Base-by-base conservation (phyloP, 768 basidiomycete genomes). In the Mrakia gelida region DNA sequence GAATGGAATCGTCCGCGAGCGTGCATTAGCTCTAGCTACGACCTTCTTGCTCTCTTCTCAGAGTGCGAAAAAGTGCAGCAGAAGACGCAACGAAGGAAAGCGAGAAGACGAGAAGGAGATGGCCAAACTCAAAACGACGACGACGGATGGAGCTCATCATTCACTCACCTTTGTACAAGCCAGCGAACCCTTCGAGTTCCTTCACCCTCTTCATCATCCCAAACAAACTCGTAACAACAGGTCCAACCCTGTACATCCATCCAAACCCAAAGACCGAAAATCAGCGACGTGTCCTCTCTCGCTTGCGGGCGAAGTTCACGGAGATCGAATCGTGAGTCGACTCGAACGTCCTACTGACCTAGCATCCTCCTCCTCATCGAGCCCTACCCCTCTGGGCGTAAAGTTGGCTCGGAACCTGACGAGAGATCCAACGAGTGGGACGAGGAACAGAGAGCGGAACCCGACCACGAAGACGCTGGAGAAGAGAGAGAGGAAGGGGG, bases 351-450 rank as follows among this genome's bases (percentile, higher is more conserved):
- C n/a, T n/a, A 65, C 63, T 34, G 10, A 65, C 63, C 63, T 30
- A 68, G 88, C 89, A 45, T 91, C 92, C 82, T 92, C 92, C 43
- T 87, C 85, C 83, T 93, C 92, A 59, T 65, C 63, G 8, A 94
- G 87, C 73, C 91, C 91, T 59, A 94, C 89, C 52, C 91, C 92
- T 83, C 91, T 92, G 3, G 93, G 93, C 82, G 92, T 92, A 86
- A 92, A 94, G 82, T 94, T 92, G 43, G 91, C 92, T 84, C 93
- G 87, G 83, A 75, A 79, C 15, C 79, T 75, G n/a, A 79, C 75
- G 30, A 79, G 74, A 15, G 63, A 65, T 9, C 63, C 63, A 8
- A 32, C 30, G 10, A 65, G 63, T 11, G 63, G 63, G 32, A 65
- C 63, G 32, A 65, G 30, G 63, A 65, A 65, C 1, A 65, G 34